Evolutionary conservation across 768 basidiomycete genomes (phyloP).

Genomic region (Podaxis sp.): DNA sequence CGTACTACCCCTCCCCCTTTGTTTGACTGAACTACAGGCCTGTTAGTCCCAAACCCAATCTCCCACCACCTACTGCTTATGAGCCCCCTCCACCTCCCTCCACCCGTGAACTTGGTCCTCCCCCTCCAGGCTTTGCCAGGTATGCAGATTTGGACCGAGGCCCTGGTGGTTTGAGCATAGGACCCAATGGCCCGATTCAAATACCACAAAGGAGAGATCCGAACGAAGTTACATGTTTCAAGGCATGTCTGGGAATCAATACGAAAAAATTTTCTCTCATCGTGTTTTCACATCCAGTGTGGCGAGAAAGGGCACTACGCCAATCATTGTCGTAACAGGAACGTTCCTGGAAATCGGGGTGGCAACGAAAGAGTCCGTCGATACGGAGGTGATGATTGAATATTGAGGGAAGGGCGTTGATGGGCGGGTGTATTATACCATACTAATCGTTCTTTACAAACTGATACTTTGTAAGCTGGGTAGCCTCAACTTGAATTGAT

Average conservation of each 20-base stretch:
- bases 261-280: neutral
- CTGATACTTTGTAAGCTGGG: neutral
- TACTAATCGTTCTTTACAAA: neutral
- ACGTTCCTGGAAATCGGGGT: slow-evolving; percentile 88
- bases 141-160: slow-evolving; percentile 74
- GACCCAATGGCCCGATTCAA: slow-evolving; percentile 21
- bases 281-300: slow-evolving; percentile 47
- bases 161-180: slow-evolving; percentile 33
- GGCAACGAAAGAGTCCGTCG: slow-evolving; percentile 61
- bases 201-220: slow-evolving; percentile 64
- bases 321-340: slow-evolving; percentile 88
- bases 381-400: slow-evolving; percentile 20
- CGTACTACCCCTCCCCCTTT: slow-evolving; percentile 31
- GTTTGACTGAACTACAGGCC: slow-evolving; percentile 15
- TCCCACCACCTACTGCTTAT: slow-evolving; percentile 72
- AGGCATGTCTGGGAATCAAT: slow-evolving; percentile 42
- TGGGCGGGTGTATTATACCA: neutral
- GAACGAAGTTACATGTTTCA: slow-evolving; percentile 86
- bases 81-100: slow-evolving; percentile 75
- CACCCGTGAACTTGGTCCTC: slow-evolving; percentile 79
- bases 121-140: slow-evolving; percentile 89
- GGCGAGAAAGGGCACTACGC: slow-evolving; percentile 95
- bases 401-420: neutral
- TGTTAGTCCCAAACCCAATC: slow-evolving; percentile 70
- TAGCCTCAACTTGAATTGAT: neutral